phyloP scores from a whole-genome alignment of 2,329 filamentous ascomycete species.

The Coniochaeta sp. region DNA sequence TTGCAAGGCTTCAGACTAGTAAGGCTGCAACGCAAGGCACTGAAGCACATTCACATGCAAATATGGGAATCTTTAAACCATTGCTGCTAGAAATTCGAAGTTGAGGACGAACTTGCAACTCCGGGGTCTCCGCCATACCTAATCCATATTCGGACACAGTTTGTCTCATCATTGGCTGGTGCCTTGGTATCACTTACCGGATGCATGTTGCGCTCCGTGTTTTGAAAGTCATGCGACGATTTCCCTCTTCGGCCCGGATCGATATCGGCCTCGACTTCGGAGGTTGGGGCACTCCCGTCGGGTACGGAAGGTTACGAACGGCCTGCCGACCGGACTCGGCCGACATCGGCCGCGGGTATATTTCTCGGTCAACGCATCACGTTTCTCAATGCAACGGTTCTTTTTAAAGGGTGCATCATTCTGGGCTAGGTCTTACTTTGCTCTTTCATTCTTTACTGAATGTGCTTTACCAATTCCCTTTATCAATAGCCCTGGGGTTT shows the following conservation, averaged over 20 bases:
- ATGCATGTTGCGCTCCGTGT: not conserved
- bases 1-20: not conserved
- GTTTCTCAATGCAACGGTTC: too few species aligned
- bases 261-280: slow-evolving; percentile 1
- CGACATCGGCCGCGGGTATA: not conserved
- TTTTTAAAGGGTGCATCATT: too few species aligned
- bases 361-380: too few species aligned
- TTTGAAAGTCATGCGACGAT: not conserved
- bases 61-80: too few species aligned
- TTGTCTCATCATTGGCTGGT: not conserved
- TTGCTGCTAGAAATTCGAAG: too few species aligned
- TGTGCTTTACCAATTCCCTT: too few species aligned
- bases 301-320: not conserved
- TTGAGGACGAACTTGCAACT: not conserved
- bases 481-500: too few species aligned
- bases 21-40: not conserved
- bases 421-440: too few species aligned
- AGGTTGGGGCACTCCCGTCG: not conserved
- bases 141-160: not conserved
- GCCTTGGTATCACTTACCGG: not conserved
- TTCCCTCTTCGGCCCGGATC: not conserved
- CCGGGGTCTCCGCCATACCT: not conserved
- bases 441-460: too few species aligned
- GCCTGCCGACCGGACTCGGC: not conserved
- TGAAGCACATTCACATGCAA: not conserved